A percentile compares a stretch with the other conserved stretches of the same genome.
Conservation (phyloP, 257 asterid species). For the Scutellaria barbata region DNA sequence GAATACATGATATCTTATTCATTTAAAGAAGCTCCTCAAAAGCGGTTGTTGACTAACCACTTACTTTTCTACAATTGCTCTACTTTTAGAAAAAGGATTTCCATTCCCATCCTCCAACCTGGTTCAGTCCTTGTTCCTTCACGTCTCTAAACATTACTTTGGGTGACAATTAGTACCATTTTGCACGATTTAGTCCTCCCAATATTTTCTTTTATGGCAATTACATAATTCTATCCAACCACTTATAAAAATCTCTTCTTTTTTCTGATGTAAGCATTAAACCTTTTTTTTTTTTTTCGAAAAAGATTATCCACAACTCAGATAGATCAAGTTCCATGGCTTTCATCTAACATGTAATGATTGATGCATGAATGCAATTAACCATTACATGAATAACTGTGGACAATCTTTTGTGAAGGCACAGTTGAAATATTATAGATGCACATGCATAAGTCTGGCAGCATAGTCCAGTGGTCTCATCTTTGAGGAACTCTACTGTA, state of each 20-base stretch:
- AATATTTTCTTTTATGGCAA: conserved; percentile 20
- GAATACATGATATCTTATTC: neutral
- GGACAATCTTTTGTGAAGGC: conserved; percentile 10
- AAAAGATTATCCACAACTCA: conserved; percentile 44
- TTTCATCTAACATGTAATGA: conserved; percentile 30
- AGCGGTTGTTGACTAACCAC: conserved; percentile 47
- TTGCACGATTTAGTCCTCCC: conserved; percentile 21
- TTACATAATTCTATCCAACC: conserved; percentile 38
- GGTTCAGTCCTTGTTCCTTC: conserved; percentile 40
- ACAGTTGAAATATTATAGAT: conserved; percentile 32
- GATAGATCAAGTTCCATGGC: conserved; percentile 28
- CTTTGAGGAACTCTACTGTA: conserved; percentile 49
- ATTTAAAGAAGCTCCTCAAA: conserved; percentile 28
- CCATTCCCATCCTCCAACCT: conserved; percentile 32
- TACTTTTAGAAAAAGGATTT: conserved; percentile 39
- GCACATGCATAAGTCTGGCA: conserved; percentile 41
- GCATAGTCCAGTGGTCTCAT: conserved; percentile 44
- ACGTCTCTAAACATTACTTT: conserved; percentile 42
- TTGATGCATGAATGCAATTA: conserved; percentile 30
- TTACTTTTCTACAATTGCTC: conserved; percentile 32
- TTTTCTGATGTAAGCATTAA: conserved; percentile 44
- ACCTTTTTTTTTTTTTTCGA: neutral
- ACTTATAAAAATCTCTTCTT: conserved; percentile 25
- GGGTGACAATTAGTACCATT: conserved; percentile 31
- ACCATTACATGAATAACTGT: conserved; percentile 24